Base-by-base conservation (phyloP, 1,284 basidiomycete species). In the Tausonia pullulans region DNA sequence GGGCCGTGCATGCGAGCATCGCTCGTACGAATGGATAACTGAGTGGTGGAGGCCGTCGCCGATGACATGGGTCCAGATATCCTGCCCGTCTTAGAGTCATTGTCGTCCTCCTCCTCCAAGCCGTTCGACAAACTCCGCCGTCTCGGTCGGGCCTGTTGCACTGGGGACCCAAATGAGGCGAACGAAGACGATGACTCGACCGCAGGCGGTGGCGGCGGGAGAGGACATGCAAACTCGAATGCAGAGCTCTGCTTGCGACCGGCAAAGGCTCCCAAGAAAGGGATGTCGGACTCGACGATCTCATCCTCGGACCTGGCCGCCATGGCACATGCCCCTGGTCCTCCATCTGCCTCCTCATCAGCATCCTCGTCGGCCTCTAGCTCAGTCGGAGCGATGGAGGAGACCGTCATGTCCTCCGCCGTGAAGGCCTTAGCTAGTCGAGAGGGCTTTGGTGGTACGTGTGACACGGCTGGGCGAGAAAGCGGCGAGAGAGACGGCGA, bases 141-240 rank as follows among this genome's bases (percentile, higher is more conserved):
- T 27, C 27, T 27, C 27, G 27, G 27, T 27, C 27, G 27, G 27
- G 27, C 27, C 27, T 27, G 27, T 27, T 27, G 27, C 27, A 2
- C 27, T 2, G 27, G 27, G 27, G 27, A 27, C 27, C 27, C 27
- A 48, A 41, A 50, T 61, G 50, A 49, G 57, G 14, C 48, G 54
- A 11, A 49, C 51, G 57, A 54, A 40, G n/a, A 43, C 50, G n/a
- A 50, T 14, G 3, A 54, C 16, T 61, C 49, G 49, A 57, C 48
- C 39, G 64, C 53, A 54, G 51, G 77, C 5, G 48, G 16, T 0
- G 62, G 56, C 9, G 44, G 60, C 0, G 87, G 84, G 10, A 84
- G 80, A 9, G 82, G 75, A 72, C 91, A 92, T 0, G 88, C 90
- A 74, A 92, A 92, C 62, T 83, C 82, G 70, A 84, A 85, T 13